Conservation (phyloP, 768 basidiomycete species). For the Rhodotorula diobovata region DNA sequence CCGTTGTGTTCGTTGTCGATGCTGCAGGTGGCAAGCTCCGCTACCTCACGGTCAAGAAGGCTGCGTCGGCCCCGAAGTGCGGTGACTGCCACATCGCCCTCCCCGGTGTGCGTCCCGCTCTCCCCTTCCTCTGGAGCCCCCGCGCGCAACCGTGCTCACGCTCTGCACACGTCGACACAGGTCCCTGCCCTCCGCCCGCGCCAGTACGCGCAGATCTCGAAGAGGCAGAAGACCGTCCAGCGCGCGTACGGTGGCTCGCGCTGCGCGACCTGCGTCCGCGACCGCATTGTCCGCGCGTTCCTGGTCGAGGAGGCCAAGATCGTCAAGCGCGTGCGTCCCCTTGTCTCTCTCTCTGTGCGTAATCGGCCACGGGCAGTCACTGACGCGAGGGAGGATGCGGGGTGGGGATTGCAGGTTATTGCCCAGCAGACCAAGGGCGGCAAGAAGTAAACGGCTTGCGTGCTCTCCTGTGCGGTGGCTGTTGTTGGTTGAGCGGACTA, state of each 20-base stretch:
- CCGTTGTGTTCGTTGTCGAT: background rate
- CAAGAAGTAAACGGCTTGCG: constrained; percentile 30
- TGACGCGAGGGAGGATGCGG: background rate
- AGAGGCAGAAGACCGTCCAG: constrained; percentile 93
- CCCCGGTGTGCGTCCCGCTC: constrained; percentile 68
- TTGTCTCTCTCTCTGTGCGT: background rate
- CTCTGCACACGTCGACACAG: constrained; percentile 49
- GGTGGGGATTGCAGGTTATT: constrained; percentile 24
- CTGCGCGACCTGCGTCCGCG: constrained; percentile 92
- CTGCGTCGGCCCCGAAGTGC: constrained; percentile 84
- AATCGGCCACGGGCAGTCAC: too few species aligned
- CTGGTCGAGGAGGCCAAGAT: constrained; percentile 99
- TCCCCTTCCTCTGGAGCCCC: too few species aligned
- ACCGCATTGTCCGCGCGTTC: constrained; percentile 96
- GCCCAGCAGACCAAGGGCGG: constrained; percentile 26
- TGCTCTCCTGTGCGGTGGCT: background rate
- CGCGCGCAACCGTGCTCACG: background rate
- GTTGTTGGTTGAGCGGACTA: background rate
- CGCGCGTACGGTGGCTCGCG: constrained; percentile 96
- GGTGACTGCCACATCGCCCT: constrained; percentile 96
- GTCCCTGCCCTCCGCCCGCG: constrained; percentile 93
- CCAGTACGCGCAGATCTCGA: constrained; percentile 90
- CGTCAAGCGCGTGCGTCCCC: constrained; percentile 85
- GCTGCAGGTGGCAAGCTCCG: constrained; percentile 70
- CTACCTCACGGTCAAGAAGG: constrained; percentile 97